A percentile compares a stretch with the other conserved stretches of the same genome.
Evolutionary conservation across 306 rosid genomes (phyloP).

Genomic region (Quercus parvula): DNA sequence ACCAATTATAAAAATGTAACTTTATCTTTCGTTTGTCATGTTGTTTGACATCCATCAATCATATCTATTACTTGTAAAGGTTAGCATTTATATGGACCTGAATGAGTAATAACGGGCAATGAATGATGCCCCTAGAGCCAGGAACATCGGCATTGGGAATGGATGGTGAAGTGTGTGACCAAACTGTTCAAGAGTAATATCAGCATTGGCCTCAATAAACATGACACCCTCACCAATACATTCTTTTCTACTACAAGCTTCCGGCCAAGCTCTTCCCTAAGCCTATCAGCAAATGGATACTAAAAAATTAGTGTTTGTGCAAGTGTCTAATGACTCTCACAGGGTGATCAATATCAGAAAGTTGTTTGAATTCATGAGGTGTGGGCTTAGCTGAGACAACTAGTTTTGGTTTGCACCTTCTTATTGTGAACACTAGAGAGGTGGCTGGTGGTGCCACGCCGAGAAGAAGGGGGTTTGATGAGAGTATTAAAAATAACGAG

Average conservation of each 20-base stretch:
- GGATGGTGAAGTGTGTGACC: background rate
- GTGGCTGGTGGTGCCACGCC: background rate
- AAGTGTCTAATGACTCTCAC: slow-evolving; percentile 25
- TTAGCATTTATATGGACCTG: background rate
- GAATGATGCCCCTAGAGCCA: background rate
- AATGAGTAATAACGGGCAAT: background rate
- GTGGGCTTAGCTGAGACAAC: slow-evolving; percentile 30
- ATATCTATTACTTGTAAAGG: too few species aligned
- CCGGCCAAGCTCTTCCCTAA: slow-evolving; percentile 25
- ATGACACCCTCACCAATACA: background rate
- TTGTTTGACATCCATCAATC: too few species aligned
- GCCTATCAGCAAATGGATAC: slow-evolving; percentile 41
- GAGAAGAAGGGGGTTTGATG: background rate
- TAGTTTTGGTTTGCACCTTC: slow-evolving; percentile 20
- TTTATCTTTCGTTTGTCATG: too few species aligned
- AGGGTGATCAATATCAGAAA: slow-evolving; percentile 37
- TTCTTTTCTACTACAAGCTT: slow-evolving; percentile 10
- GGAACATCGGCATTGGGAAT: slow-evolving; percentile 3
- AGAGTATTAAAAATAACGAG: too few species aligned
- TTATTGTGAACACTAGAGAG: slow-evolving; percentile 22
- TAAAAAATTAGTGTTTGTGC: slow-evolving; percentile 27
- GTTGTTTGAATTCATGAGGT: slow-evolving; percentile 27
- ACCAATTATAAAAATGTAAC: too few species aligned
- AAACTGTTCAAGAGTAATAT: background rate
- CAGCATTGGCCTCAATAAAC: too few species aligned